Percentiles rank a stretch among this genome's conserved stretches.
Evolutionary conservation across 768 basidiomycete species (phyloP).

Genomic region (Phlebiopsis gigantea): DNA sequence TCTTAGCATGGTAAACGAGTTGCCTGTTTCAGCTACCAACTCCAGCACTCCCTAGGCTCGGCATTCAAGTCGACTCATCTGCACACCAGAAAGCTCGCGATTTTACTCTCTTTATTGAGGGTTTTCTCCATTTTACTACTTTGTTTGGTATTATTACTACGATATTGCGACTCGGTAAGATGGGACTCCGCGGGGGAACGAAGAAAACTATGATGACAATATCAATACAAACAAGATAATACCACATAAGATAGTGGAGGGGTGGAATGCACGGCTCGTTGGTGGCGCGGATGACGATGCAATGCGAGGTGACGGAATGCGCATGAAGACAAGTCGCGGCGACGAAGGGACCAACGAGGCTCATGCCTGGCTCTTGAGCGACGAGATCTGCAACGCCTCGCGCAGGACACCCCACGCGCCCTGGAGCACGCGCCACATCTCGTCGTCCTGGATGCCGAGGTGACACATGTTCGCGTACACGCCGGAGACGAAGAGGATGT

Average conservation of each 20-base stretch:
- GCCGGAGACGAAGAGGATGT: slow-evolving; percentile 49
- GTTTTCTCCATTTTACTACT: background rate
- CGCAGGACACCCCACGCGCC: slow-evolving; percentile 63
- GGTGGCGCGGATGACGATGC: background rate
- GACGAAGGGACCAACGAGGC: background rate
- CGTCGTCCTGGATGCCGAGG: slow-evolving; percentile 62
- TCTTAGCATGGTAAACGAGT: background rate
- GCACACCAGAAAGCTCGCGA: background rate
- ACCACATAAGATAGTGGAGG: background rate
- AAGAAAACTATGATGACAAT: background rate
- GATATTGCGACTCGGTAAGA: background rate
- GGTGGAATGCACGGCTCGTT: background rate
- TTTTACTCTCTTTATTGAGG: slow-evolving; percentile 1
- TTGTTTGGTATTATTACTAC: slow-evolving; percentile 1
- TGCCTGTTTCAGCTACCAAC: background rate
- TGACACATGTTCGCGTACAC: slow-evolving; percentile 70
- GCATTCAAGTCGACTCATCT: background rate
- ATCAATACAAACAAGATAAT: background rate
- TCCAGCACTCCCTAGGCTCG: background rate
- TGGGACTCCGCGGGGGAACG: background rate
- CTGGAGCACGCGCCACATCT: slow-evolving; percentile 64
- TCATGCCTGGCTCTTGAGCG: slow-evolving; percentile 25
- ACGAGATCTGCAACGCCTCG: slow-evolving; percentile 46
- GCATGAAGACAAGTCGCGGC: background rate
- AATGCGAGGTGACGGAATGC: background rate